Evolutionary conservation across 139 green algal genomes (phyloP).

Genomic region (Bryopsis sp.): DNA sequence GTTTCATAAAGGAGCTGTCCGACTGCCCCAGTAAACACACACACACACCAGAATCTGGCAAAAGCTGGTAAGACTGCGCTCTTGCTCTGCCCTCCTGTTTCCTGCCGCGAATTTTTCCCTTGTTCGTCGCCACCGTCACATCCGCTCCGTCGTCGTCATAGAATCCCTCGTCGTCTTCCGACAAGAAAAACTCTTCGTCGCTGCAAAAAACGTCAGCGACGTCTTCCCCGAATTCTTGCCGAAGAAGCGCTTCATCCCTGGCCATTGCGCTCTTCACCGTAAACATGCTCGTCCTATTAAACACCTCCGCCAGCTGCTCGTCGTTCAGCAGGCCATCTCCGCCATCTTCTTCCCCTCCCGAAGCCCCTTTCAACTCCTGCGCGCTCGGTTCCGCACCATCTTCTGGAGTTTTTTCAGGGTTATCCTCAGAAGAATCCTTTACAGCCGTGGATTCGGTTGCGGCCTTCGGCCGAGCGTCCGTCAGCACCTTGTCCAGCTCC

Average conservation of each 20-base stretch:
- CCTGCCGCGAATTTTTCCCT: too few species aligned
- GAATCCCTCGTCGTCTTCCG: background rate
- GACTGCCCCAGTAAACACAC: too few species aligned
- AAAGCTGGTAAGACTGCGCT: background rate
- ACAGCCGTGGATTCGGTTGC: background rate
- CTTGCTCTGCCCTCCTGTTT: too few species aligned
- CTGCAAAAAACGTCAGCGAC: too few species aligned
- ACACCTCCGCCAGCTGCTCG: slow-evolving; percentile 62
- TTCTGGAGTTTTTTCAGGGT: too few species aligned
- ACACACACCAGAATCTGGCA: background rate
- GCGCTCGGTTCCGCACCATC: background rate
- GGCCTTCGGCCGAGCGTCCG: slow-evolving; percentile 1
- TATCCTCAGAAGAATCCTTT: too few species aligned
- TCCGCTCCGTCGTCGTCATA: background rate
- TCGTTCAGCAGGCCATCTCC: slow-evolving; percentile 25
- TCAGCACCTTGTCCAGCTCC: slow-evolving; percentile 67
- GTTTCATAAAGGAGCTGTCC: too few species aligned
- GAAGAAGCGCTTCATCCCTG: slow-evolving; percentile 53
- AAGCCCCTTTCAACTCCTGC: background rate
- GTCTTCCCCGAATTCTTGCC: too few species aligned
- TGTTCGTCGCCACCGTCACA: too few species aligned
- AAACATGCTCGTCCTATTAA: slow-evolving; percentile 80
- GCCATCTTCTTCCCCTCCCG: too few species aligned
- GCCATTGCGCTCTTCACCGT: slow-evolving; percentile 58
- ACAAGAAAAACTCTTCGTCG: slow-evolving; percentile 2